Percentiles rank a stretch among this genome's conserved stretches.
Conservation (phyloP, 1,139 yeast species). For the Geotrichum fermentans region DNA sequence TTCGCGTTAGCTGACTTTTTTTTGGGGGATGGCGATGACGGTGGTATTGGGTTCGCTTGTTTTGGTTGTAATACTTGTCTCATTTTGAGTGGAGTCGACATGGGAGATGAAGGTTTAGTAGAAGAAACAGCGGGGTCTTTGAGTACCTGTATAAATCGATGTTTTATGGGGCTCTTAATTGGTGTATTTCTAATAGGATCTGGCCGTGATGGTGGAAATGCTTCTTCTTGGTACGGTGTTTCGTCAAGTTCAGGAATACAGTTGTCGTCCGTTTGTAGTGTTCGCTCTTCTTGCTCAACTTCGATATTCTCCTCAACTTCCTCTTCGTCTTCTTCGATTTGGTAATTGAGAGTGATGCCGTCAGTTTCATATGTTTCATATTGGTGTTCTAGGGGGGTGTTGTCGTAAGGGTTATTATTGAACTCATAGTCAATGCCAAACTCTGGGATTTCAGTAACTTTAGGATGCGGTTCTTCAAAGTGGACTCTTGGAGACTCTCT, state of each 20-base stretch:
- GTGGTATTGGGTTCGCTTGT: slow-evolving; percentile 1
- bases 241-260: slow-evolving; percentile 14
- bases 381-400: neutral
- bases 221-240: slow-evolving; percentile 7
- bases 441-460: neutral
- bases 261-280: neutral
- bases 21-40: neutral
- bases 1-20: neutral
- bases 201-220: slow-evolving; percentile 7
- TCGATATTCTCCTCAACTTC: neutral
- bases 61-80: slow-evolving; percentile 5
- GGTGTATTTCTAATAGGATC: neutral
- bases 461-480: neutral
- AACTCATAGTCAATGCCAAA: neutral
- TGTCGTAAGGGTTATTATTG: neutral
- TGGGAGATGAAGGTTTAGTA: neutral
- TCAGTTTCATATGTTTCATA: neutral
- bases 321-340: neutral
- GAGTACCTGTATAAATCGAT: slow-evolving; percentile 4
- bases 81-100: neutral
- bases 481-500: neutral
- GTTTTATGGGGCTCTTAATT: neutral
- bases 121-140: neutral
- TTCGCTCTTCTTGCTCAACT: neutral
- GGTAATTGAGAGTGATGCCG: neutral